A percentile compares a stretch with the other conserved stretches of the same genome.
phyloP scores from a whole-genome alignment of 2,329 filamentous ascomycete species.

The Fusarium camptoceras region DNA sequence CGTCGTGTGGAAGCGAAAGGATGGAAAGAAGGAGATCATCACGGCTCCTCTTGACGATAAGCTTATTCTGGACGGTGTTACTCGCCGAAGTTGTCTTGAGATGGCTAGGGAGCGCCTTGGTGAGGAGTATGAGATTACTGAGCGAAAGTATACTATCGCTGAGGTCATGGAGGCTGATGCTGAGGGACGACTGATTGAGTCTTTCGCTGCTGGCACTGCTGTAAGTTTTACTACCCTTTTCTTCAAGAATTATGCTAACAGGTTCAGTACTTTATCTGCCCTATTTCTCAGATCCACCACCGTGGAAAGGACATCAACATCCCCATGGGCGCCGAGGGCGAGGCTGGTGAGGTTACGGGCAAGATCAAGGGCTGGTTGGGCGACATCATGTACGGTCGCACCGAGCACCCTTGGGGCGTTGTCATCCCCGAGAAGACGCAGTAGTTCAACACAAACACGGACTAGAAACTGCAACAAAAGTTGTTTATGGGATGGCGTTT shows the following conservation, averaged over 20 bases:
- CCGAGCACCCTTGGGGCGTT: conserved; percentile 76
- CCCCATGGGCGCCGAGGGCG: conserved; percentile 65
- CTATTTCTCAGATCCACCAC: conserved; percentile 76
- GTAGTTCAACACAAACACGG: no score
- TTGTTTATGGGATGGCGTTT: conserved; percentile 44
- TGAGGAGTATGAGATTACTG: conserved; percentile 75
- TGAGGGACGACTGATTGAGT: conserved; percentile 83
- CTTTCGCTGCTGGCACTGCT: conserved; percentile 89
- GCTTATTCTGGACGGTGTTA: conserved; percentile 89
- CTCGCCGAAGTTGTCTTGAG: conserved; percentile 82
- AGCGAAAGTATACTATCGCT: conserved; percentile 83
- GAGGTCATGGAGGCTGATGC: conserved; percentile 78
- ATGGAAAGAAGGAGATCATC: conserved; percentile 72
- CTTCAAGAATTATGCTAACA: conserved; percentile 26
- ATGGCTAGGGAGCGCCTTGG: conserved; percentile 73
- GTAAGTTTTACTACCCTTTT: conserved; percentile 63
- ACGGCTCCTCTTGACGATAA: conserved; percentile 86
- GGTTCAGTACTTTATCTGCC: conserved; percentile 74
- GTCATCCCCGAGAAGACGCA: conserved; percentile 73
- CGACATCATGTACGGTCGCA: conserved; percentile 80
- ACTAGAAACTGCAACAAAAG: conserved; percentile 16
- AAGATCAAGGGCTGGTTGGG: conserved; percentile 75
- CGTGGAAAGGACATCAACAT: conserved; percentile 72
- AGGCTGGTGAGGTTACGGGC: conserved; percentile 65
- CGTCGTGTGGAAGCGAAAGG: conserved; percentile 74